A percentile compares a stretch with the other conserved stretches of the same genome.
Evolutionary conservation across 106 monocot species (phyloP).

Genomic region (Phalaenopsis equestris): DNA sequence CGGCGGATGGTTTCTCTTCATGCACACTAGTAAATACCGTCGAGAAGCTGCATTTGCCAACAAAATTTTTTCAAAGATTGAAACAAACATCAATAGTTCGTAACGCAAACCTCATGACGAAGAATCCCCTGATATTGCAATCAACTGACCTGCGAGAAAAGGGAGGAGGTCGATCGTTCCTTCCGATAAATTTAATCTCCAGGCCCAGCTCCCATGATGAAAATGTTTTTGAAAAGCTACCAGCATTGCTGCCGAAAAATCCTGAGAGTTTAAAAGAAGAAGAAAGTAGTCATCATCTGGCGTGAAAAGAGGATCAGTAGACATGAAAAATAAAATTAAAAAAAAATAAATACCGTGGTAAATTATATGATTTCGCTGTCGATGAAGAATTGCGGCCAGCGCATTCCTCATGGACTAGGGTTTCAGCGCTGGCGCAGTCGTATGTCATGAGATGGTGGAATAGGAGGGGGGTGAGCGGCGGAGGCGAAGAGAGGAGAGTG

Average conservation of each 20-base stretch:
- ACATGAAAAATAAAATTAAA: neutral
- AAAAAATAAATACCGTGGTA: slow-evolving; percentile 1
- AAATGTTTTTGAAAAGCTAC: neutral
- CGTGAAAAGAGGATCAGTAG: neutral
- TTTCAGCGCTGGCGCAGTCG: neutral
- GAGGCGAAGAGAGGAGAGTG: neutral
- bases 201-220: neutral
- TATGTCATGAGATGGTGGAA: slow-evolving; percentile 1
- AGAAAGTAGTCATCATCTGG: neutral
- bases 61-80: neutral
- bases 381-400: slow-evolving; percentile 3
- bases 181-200: neutral
- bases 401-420: slow-evolving; percentile 7
- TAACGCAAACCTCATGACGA: neutral
- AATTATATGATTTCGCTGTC: neutral
- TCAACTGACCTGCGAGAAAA: neutral
- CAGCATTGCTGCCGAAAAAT: neutral
- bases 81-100: neutral
- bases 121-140: neutral
- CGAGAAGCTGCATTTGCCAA: slow-evolving; percentile 34
- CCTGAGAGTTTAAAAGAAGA: neutral
- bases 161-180: neutral
- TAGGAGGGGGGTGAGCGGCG: neutral
- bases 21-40: slow-evolving; percentile 81
- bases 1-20: slow-evolving; percentile 64